Conservation (phyloP, 1,284 basidiomycete genomes). For the Cutaneotrichosporon cutaneum region DNA sequence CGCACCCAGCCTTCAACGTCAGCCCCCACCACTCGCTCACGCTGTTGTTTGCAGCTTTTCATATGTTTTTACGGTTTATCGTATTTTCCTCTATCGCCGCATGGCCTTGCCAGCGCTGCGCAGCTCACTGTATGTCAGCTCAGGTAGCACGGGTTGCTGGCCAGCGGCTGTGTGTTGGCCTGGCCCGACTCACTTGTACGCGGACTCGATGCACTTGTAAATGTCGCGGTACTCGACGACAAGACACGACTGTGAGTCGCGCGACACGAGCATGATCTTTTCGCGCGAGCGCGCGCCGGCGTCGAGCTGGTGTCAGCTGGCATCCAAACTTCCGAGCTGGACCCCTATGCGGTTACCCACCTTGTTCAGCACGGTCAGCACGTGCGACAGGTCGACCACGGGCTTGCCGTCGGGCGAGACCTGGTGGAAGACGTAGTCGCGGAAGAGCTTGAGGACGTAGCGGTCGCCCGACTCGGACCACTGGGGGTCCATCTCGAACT, state of each 20-base stretch:
- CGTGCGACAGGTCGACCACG: slow-evolving; percentile 84
- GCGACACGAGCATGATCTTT: slow-evolving; percentile 84
- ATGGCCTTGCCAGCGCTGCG: slow-evolving; percentile 16
- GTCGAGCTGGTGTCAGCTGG: slow-evolving; percentile 22
- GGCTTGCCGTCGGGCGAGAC: slow-evolving; percentile 88
- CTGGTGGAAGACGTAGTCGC: slow-evolving; percentile 98
- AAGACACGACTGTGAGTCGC: slow-evolving; percentile 84
- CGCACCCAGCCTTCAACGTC: too few relatives aligned
- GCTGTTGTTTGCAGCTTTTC: slow-evolving; percentile 15
- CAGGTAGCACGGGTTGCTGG: neutral
- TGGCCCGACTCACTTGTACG: slow-evolving; percentile 60
- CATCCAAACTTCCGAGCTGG: too few relatives aligned
- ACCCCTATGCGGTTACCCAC: too few relatives aligned
- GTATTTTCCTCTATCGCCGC: slow-evolving; percentile 14
- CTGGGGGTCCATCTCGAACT: slow-evolving; percentile 92
- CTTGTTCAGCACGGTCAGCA: slow-evolving; percentile 88
- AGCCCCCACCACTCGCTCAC: too few relatives aligned
- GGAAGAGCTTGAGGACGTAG: slow-evolving; percentile 96
- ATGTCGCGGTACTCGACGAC: slow-evolving; percentile 94
- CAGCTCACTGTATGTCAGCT: slow-evolving; percentile 15
- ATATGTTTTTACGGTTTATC: slow-evolving; percentile 21
- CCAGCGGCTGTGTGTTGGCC: neutral
- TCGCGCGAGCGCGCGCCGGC: slow-evolving; percentile 68
- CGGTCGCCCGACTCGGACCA: slow-evolving; percentile 99
- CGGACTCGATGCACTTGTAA: slow-evolving; percentile 77